phyloP scores from a whole-genome alignment of 2,329 filamentous ascomycete species.

The Fusarium tuaranense region DNA sequence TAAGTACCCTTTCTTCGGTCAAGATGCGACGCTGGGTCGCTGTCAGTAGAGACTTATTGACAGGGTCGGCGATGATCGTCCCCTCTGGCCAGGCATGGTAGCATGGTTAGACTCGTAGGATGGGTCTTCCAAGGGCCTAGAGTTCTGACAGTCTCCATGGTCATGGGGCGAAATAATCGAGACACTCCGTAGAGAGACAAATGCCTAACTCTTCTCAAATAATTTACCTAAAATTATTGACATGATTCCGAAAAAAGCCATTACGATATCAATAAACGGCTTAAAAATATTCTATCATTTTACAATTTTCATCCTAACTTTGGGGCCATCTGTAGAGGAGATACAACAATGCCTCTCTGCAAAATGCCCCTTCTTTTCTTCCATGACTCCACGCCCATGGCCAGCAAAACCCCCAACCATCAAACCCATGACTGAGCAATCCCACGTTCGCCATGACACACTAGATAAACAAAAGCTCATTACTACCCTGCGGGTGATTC shows the following conservation, averaged over 20 bases:
- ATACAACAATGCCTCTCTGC: neutral
- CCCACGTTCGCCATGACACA: slow-evolving; percentile 5
- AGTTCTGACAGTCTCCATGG: neutral
- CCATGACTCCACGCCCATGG: neutral
- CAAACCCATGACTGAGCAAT: slow-evolving; percentile 5
- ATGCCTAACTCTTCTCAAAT: neutral
- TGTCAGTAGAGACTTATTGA: slow-evolving; percentile 7
- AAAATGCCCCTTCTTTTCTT: neutral
- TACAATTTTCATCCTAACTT: neutral
- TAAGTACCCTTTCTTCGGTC: slow-evolving; percentile 15
- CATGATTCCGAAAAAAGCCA: neutral
- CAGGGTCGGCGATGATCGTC: slow-evolving; percentile 19
- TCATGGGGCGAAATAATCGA: neutral
- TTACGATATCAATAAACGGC: neutral
- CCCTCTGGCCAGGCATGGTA: neutral
- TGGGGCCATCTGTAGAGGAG: neutral
- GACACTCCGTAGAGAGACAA: neutral
- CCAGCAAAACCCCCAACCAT: neutral
- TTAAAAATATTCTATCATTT: neutral
- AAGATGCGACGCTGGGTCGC: slow-evolving; percentile 14
- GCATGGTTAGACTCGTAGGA: slow-evolving; percentile 12
- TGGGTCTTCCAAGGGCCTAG: slow-evolving; percentile 1
- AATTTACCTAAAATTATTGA: neutral
- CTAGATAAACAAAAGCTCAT: slow-evolving; percentile 2
- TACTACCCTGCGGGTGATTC: slow-evolving; percentile 4